Base-by-base conservation (phyloP, 306 rosid species). In the Cyclanthera cordifolia region DNA sequence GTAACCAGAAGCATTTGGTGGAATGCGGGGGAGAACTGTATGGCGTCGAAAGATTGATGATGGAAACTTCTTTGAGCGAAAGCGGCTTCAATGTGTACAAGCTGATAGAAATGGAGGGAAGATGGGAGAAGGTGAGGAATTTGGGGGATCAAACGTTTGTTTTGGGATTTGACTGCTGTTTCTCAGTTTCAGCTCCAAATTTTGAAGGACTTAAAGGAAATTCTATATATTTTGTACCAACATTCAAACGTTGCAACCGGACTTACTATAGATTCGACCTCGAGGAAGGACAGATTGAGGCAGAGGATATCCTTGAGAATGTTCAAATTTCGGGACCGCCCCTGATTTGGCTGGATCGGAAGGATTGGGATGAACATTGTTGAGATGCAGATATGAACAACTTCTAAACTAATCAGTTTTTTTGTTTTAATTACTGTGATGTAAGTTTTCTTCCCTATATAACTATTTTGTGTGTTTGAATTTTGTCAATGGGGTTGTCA, bases 1-100 rank as follows among this genome's bases (percentile, higher is more conserved):
- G 93, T 5, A 54, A 72, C 65, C 80, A 82, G 69, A 92, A 92
- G 43, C 86, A 87, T 59, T 51, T 92, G 79, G 84, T 92, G 16
- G 98, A 88, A 51, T 82, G 84, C 3, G 56, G 80, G 59, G 95
- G 86, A 52, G 82, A 71, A 63, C 84, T 92, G 9, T 84, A 76
- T 53, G 86, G 89, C 14, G 82, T 89, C 30, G 96, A 89, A 27
- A 27, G 30, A 27, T 3, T 27, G 3, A 27, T 3, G 30, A 27
- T 27, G 30, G 3, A 27, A 3, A 1, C 1, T 27, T 27, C 30
- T 3, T 3, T 1, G 30, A 27, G 14, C 12, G 80, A 75, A 1
- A 82, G 71, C 2, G 71, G 53, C 58, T 89, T 92, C 74, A 87
- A 80, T 64, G 85, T 74, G 30, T 72, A 70, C 59, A 84, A 75